Conservation (phyloP, 1,284 basidiomycete genomes). For the Rhodotorula mucilaginosa region DNA sequence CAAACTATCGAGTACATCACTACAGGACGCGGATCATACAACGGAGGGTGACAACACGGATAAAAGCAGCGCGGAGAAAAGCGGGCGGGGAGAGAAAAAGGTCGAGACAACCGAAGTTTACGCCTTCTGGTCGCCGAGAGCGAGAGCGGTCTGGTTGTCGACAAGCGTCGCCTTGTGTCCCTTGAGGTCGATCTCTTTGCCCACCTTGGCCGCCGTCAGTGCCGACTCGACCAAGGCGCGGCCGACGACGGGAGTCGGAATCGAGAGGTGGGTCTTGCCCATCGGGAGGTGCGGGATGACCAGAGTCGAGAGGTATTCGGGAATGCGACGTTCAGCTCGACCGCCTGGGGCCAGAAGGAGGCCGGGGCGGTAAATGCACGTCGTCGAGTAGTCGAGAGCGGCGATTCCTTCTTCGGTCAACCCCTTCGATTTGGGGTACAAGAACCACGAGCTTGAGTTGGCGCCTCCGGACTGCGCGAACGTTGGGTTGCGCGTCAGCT, state of each 20-base stretch:
- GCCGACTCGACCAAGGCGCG: constrained; percentile 33
- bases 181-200: not conserved
- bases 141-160: not conserved
- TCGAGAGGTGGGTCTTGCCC: not conserved
- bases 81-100: too few relatives aligned
- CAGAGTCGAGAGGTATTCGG: constrained; percentile 53
- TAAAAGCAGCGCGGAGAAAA: not conserved
- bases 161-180: not conserved
- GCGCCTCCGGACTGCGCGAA: constrained; percentile 54
- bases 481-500: not conserved
- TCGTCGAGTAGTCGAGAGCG: constrained; percentile 63
- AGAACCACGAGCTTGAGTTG: constrained; percentile 55
- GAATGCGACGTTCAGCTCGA: constrained; percentile 52
- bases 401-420: constrained; percentile 68
- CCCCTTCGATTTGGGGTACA: constrained; percentile 55
- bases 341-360: constrained; percentile 52
- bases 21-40: too few relatives aligned
- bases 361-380: constrained; percentile 65
- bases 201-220: not conserved
- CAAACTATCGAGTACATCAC: too few relatives aligned
- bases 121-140: not conserved
- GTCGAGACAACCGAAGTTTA: not conserved
- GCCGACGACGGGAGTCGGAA: constrained; percentile 48
- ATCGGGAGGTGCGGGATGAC: constrained; percentile 5
- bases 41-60: too few relatives aligned